These are phyloP conservation scores for Barnettozyma californica DNA, from an alignment of 805 yeast genomes.

Conservation along the genomic window DNA sequence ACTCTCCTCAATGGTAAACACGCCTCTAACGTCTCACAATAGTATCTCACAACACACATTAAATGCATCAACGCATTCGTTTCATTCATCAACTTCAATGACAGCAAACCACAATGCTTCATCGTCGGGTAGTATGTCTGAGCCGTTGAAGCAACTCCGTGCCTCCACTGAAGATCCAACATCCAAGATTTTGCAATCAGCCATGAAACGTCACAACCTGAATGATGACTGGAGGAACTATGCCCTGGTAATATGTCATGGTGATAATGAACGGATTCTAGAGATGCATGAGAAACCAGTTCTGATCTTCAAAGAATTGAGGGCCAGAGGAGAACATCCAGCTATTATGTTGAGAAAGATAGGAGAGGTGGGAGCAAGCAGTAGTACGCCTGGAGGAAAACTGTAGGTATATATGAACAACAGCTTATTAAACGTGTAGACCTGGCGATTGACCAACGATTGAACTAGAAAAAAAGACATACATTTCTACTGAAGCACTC, in stretches of 20 bases:
- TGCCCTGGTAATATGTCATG: slow-evolving; percentile 84
- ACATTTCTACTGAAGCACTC: too few species aligned
- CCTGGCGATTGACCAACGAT: neutral
- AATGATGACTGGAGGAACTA: slow-evolving; percentile 83
- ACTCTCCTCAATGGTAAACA: slow-evolving; percentile 9
- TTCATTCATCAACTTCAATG: neutral
- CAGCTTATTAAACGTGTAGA: neutral
- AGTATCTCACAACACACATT: neutral
- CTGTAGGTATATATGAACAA: slow-evolving; percentile 18
- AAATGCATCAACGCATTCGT: neutral
- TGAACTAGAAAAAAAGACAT: too few species aligned
- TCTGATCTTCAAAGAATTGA: slow-evolving; percentile 73
- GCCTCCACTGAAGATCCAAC: slow-evolving; percentile 92
- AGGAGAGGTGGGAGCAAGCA: slow-evolving; percentile 41
- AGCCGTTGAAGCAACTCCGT: slow-evolving; percentile 76
- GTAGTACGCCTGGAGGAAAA: slow-evolving; percentile 39
- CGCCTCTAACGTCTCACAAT: neutral
- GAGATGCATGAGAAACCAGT: slow-evolving; percentile 88
- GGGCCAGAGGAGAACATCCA: slow-evolving; percentile 81
- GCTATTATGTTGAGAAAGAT: slow-evolving; percentile 87
- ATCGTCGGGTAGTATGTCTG: slow-evolving; percentile 27
- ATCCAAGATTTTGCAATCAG: slow-evolving; percentile 79
- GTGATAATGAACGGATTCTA: slow-evolving; percentile 81
- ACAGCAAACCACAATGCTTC: neutral
- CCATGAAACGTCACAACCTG: slow-evolving; percentile 79